Base-by-base conservation (phyloP, 192 early-diverging fungal genomes). In the Spizellomyces sp. region DNA sequence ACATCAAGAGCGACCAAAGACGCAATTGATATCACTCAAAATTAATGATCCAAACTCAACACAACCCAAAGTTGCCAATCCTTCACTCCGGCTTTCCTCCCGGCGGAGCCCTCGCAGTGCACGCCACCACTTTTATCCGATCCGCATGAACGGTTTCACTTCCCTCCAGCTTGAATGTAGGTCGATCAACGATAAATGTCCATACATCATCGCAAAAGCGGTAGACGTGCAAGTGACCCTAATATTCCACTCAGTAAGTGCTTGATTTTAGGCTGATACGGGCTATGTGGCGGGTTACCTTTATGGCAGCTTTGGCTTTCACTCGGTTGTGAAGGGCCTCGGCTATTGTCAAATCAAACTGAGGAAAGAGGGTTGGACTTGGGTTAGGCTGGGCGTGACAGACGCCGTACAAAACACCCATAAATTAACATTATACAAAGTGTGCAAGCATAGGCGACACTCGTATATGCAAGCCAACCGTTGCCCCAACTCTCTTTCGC, bases 161-260 rank as follows among this genome's bases (percentile, higher is more conserved):
- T 9, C 60, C 66, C 36, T 98, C 98, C 66, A 98, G 89, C 54
- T 90, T 88, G 77, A 98, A 93, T n/a, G 83, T 91, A 36, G 93
- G 89, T 48, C 89, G 85, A 44, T 92, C 88, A 59, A 96, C 87
- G 45, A 96, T 88, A 83, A 99, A 97, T 1, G 96, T 98, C 95
- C 95, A 99, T 22, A 99, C 96, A 66, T 99, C 98, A 73, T 99
- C 98, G 74, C 95, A 92, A 62, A 93, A 95, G 55, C 95, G 88
- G 77, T 98, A 99, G 22, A 90, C 94, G 67, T 92, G 84, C 66
- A 99, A 84, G 67, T 90, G 89, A n/a, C 92, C 93, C 88, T 91
- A 56, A 15, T 54, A 64, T 44, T 36, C 27, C 27, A 36, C 3
- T 62, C 61, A 42, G 9, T n/a, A 45, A 62, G 46, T 19, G 52